These are phyloP conservation scores for Daldinia concentrica DNA, from an alignment of 495 filamentous ascomycete species.

Conservation along the genomic window DNA sequence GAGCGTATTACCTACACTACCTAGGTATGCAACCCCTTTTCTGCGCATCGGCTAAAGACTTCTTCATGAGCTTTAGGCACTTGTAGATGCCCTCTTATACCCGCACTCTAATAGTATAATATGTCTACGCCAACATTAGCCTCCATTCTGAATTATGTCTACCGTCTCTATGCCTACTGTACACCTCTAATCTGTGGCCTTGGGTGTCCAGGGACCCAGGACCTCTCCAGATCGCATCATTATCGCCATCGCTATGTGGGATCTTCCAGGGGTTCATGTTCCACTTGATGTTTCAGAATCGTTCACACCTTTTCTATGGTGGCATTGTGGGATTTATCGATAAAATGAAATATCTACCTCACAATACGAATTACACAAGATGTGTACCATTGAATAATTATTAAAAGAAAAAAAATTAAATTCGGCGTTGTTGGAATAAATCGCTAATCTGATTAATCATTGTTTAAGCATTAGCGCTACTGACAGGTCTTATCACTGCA, in stretches of 20 bases:
- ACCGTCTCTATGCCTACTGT: not conserved
- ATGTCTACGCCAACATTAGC: not conserved
- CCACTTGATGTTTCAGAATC: conserved; percentile 46
- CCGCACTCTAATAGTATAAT: conserved; percentile 4
- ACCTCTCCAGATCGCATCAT: conserved; percentile 39
- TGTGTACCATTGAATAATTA: conserved; percentile 13
- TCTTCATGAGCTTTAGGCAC: conserved; percentile 16
- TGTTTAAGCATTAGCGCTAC: not conserved
- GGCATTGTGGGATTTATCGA: conserved; percentile 21
- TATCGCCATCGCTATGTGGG: conserved; percentile 37
- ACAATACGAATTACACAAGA: conserved; percentile 3
- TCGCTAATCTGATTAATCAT: conserved; percentile 17
- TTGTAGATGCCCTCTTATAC: conserved; percentile 11
- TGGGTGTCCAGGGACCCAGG: conserved; percentile 20
- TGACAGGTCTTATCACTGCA: conserved; percentile 1
- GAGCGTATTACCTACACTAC: too few species aligned
- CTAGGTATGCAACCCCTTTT: conserved; percentile 39
- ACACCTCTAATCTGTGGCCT: conserved; percentile 1
- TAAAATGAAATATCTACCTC: conserved; percentile 13
- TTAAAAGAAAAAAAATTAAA: not conserved
- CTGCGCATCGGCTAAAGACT: conserved; percentile 32
- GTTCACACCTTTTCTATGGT: conserved; percentile 32
- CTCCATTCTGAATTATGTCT: not conserved
- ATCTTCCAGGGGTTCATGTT: conserved; percentile 44
- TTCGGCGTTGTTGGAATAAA: conserved; percentile 10